phyloP scores from a whole-genome alignment of 2,329 filamentous ascomycete species.

The Curvularia hawaiiensis region DNA sequence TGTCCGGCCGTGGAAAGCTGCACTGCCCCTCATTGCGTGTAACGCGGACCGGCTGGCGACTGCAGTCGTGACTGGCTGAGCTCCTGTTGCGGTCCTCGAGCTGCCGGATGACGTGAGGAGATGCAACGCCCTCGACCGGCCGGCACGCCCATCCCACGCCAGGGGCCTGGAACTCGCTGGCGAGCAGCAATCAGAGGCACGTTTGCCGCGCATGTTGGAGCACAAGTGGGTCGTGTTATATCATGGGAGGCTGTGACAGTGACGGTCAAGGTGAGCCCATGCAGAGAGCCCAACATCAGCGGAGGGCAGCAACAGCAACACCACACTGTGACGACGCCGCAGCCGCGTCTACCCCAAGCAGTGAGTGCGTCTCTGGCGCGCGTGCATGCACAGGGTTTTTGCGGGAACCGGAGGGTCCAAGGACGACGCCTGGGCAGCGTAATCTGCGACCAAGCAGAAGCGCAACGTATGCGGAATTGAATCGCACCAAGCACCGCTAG shows the following conservation, averaged over 20 bases:
- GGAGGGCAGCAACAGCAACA: background rate
- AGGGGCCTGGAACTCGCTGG: conserved; percentile 56
- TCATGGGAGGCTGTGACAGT: conserved; percentile 23
- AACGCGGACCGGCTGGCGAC: conserved; percentile 16
- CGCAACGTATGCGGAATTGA: conserved; percentile 17
- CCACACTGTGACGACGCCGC: background rate
- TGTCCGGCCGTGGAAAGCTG: conserved; percentile 19
- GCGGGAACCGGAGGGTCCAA: conserved; percentile 15
- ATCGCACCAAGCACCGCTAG: conserved; percentile 12
- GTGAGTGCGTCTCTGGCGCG: conserved; percentile 1
- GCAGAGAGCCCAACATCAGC: conserved; percentile 8
- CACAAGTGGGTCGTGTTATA: conserved; percentile 22
- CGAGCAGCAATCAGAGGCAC: conserved; percentile 72
- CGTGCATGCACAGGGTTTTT: conserved; percentile 10
- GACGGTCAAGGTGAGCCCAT: conserved; percentile 22
- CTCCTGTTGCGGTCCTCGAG: conserved; percentile 14
- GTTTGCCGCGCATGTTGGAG: conserved; percentile 46
- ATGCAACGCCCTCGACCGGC: conserved; percentile 17
- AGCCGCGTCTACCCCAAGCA: conserved; percentile 2
- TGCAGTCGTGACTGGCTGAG: conserved; percentile 24
- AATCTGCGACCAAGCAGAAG: conserved; percentile 11
- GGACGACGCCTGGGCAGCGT: conserved; percentile 13
- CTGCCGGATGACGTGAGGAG: conserved; percentile 35
- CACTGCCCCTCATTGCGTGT: conserved; percentile 28
- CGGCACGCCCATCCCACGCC: conserved; percentile 22